These are phyloP conservation scores for Vigna trinervia DNA, from an alignment of 306 rosid genomes.

Conservation along the genomic window DNA sequence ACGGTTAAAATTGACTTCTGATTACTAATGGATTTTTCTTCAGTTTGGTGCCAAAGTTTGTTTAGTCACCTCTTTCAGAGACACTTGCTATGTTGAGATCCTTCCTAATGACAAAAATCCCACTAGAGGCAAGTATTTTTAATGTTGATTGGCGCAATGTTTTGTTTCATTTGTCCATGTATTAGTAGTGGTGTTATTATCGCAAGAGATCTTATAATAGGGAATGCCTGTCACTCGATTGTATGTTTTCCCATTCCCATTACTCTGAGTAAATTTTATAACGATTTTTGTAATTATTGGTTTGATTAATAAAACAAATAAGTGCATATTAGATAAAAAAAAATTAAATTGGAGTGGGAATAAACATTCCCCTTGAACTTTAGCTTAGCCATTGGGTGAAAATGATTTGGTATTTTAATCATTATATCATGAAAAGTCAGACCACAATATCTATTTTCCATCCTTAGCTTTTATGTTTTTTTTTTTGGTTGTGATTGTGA, in stretches of 20 bases:
- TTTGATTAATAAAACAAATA: neutral
- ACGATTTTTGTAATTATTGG: neutral
- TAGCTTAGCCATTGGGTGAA: conserved; percentile 10
- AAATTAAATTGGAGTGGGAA: neutral
- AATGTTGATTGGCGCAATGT: conserved; percentile 16
- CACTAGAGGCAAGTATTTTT: conserved; percentile 63
- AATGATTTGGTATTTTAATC: conserved; percentile 1
- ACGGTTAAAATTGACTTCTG: conserved; percentile 45
- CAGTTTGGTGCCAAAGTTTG: conserved; percentile 91
- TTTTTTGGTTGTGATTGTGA: neutral
- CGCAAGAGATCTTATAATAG: neutral
- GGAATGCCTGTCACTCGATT: neutral
- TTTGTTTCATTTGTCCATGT: neutral
- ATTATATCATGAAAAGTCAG: conserved; percentile 12
- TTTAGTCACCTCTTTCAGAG: conserved; percentile 90
- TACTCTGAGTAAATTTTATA: neutral
- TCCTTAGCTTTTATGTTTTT: conserved; percentile 17
- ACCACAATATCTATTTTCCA: neutral
- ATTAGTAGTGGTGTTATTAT: neutral
- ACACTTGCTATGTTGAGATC: conserved; percentile 89
- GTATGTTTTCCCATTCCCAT: neutral
- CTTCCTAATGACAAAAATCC: conserved; percentile 77
- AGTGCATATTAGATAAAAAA: neutral
- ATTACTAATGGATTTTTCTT: conserved; percentile 44
- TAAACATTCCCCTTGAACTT: neutral